Percentiles rank a stretch among this genome's conserved stretches.
Evolutionary conservation across 139 green algal genomes (phyloP).

Genomic region (Volvox reticuliferus): DNA sequence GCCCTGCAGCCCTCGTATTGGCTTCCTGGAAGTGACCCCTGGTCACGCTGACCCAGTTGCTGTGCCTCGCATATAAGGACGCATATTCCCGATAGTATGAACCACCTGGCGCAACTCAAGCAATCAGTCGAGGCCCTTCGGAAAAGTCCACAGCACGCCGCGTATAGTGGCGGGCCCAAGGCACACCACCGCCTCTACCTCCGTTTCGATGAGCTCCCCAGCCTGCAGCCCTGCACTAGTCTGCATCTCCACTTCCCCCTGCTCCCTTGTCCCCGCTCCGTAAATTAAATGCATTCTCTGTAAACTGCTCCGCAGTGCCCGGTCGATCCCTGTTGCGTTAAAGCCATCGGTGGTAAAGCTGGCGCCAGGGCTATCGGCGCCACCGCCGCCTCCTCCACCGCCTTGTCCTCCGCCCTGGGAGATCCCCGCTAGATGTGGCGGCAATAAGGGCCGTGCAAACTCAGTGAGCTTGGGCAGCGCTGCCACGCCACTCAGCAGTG

Average conservation of each 20-base stretch:
- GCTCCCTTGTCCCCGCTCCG: not conserved
- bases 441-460: conserved; percentile 18
- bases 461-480: conserved; percentile 12
- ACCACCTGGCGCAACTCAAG: no score
- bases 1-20: no score
- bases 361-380: not conserved
- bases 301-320: not conserved
- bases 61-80: no score
- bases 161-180: not conserved
- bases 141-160: not conserved
- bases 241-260: not conserved
- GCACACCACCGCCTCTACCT: conserved; percentile 15
- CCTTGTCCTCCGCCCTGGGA: not conserved
- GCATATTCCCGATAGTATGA: no score
- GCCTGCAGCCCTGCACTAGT: not conserved
- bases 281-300: not conserved
- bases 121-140: no score
- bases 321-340: not conserved
- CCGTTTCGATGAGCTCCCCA: not conserved
- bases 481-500: conserved; percentile 1
- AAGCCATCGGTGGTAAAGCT: not conserved
- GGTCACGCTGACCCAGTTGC: no score
- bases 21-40: no score
- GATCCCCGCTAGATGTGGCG: not conserved
- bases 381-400: not conserved